Evolutionary conservation across 805 yeast genomes (phyloP).

Genomic region (Schizosaccharomyces pombe): DNA sequence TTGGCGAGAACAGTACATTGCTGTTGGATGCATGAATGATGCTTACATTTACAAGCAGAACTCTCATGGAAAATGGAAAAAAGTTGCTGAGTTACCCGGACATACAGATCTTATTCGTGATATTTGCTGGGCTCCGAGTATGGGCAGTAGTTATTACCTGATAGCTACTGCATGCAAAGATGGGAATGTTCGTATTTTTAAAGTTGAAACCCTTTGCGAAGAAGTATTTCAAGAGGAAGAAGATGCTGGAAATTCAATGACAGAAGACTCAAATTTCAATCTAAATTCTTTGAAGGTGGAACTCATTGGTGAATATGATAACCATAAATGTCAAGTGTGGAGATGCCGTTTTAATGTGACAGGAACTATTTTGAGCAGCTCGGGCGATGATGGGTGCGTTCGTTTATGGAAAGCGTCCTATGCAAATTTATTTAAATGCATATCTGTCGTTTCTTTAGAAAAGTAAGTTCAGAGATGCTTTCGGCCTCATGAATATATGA

Average conservation of each 20-base stretch:
- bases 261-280: background rate
- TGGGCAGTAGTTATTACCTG: conserved; percentile 36
- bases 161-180: conserved; percentile 93
- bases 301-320: conserved; percentile 41
- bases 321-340: conserved; percentile 84
- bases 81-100: conserved; percentile 20
- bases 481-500: background rate
- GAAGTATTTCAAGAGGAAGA: background rate
- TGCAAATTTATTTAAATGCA: conserved; percentile 68
- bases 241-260: background rate
- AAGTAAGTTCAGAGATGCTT: background rate
- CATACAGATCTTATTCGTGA: conserved; percentile 71
- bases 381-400: conserved; percentile 88
- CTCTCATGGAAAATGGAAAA: conserved; percentile 23
- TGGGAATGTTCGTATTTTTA: conserved; percentile 65
- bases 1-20: conserved; percentile 24
- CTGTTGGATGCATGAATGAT: conserved; percentile 67
- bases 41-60: conserved; percentile 46
- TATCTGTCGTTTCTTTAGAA: conserved; percentile 60
- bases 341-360: conserved; percentile 85
- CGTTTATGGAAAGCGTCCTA: conserved; percentile 80
- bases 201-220: conserved; percentile 23
- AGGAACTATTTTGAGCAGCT: conserved; percentile 74
- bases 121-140: conserved; percentile 59
- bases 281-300: conserved; percentile 23